These are phyloP conservation scores for Komagataella pastoris DNA, from an alignment of 805 yeast species.

Conservation along the genomic window DNA sequence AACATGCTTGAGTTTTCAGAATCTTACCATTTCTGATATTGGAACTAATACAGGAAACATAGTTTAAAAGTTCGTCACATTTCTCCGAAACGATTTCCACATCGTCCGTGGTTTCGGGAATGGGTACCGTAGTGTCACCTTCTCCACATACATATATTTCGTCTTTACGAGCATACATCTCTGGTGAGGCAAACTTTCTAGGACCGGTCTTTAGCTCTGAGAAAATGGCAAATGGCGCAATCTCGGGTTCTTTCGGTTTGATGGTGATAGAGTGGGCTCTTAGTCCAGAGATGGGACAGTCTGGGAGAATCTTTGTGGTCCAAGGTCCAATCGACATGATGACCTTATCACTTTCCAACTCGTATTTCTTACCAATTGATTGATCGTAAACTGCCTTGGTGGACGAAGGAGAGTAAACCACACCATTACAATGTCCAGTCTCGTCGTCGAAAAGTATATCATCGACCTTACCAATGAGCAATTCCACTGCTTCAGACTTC, in stretches of 20 bases:
- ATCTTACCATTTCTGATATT: conserved; percentile 63
- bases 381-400: conserved; percentile 19
- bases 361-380: conserved; percentile 21
- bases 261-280: conserved; percentile 93
- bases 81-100: conserved; percentile 78
- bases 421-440: conserved; percentile 59
- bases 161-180: conserved; percentile 86
- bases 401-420: conserved; percentile 35
- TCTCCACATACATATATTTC: conserved; percentile 97
- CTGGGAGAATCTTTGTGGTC: conserved; percentile 84
- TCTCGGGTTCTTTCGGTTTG: conserved; percentile 51
- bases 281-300: conserved; percentile 88
- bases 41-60: conserved; percentile 66
- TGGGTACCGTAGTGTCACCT: conserved; percentile 79
- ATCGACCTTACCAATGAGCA: conserved; percentile 74
- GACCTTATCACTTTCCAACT: conserved; percentile 59
- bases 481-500: conserved; percentile 71
- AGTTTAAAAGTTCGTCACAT: conserved; percentile 76
- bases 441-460: conserved; percentile 50
- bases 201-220: conserved; percentile 75
- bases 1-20: conserved; percentile 84
- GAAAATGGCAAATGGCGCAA: conserved; percentile 89
- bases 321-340: conserved; percentile 90
- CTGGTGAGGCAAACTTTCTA: conserved; percentile 72
- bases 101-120: conserved; percentile 91